Base-by-base conservation (phyloP, 2,329 filamentous ascomycete species). In the Davidsoniella eucalypti region DNA sequence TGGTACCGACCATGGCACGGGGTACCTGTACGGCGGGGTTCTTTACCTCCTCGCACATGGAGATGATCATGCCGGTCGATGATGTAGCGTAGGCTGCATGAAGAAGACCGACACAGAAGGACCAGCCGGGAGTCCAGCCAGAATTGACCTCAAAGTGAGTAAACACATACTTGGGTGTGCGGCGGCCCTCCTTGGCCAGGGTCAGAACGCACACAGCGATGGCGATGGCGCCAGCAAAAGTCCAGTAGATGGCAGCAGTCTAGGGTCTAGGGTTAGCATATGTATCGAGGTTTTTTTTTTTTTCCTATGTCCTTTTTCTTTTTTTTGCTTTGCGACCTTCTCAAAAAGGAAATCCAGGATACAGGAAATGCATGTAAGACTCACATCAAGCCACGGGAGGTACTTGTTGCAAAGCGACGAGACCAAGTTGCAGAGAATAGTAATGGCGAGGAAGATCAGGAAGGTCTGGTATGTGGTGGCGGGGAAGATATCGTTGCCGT, bases 11-110 rank as follows among this genome's bases (percentile, higher is more conserved):
- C 76, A 86, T 82, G 57, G 81, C 82, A 62, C 80, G 82, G 56
- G 81, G 80, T 6, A 84, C 80, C 61, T 84, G 81, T 2, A 70
- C 75, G 0, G 77, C 69, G 4, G 81, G 81, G 44, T 76, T 66
- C 59, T 73, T 69, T 10, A 84, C 80, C 61, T 85, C 82, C 63
- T 86, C 82, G 58, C 79, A 84, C 81, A 84, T 85, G 55, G 78
- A 82, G 61, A 86, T 81, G 53, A 87, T 81, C 82, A 87, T 87
- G 64, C 83, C 83, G 0, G 81, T 85, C 14, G 80, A 82, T 3
- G 81, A 85, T 12, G 81, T 84, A 43, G 79, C 80, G 59, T 86
- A 85, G 54, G 77, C 82, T 46, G 78, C 81, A 58, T 84, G 81
- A 17, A 85, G 68, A 25, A 86, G 70, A 60, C 82, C 82, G 53